phyloP scores from a whole-genome alignment of 352 stramenopile species.

The Phytophthora palmivora region DNA sequence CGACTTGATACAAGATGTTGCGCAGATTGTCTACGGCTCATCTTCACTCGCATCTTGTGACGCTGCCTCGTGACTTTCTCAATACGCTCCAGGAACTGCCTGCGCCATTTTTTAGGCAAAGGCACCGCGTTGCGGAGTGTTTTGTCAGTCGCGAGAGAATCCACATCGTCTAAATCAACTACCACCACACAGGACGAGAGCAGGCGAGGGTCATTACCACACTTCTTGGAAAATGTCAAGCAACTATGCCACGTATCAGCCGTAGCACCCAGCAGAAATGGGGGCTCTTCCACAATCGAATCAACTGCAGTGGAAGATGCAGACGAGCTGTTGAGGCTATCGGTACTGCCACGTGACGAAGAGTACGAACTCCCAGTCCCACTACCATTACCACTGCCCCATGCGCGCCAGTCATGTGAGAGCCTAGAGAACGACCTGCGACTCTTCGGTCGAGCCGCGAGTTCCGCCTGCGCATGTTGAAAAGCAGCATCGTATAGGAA shows the following conservation, averaged over 20 bases:
- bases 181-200: conserved; percentile 72
- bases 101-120: conserved; percentile 77
- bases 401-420: conserved; percentile 68
- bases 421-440: conserved; percentile 65
- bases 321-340: conserved; percentile 23
- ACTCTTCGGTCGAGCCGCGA: conserved; percentile 58
- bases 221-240: conserved; percentile 52
- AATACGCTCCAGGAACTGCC: conserved; percentile 78
- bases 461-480: conserved; percentile 60
- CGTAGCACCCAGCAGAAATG: conserved; percentile 73
- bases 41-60: conserved; percentile 66
- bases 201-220: conserved; percentile 56
- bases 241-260: conserved; percentile 77
- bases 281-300: conserved; percentile 50
- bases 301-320: conserved; percentile 6
- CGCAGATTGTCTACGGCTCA: conserved; percentile 37
- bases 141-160: conserved; percentile 60
- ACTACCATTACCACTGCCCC: conserved; percentile 47
- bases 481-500: conserved; percentile 73
- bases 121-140: conserved; percentile 60
- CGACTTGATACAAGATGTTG: conserved; percentile 38
- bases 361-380: conserved; percentile 22
- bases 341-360: conserved; percentile 37
- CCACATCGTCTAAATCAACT: conserved; percentile 68
- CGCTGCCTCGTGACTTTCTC: conserved; percentile 73